phyloP scores from a whole-genome alignment of 345 rosid genomes.

The Garcia nutans region DNA sequence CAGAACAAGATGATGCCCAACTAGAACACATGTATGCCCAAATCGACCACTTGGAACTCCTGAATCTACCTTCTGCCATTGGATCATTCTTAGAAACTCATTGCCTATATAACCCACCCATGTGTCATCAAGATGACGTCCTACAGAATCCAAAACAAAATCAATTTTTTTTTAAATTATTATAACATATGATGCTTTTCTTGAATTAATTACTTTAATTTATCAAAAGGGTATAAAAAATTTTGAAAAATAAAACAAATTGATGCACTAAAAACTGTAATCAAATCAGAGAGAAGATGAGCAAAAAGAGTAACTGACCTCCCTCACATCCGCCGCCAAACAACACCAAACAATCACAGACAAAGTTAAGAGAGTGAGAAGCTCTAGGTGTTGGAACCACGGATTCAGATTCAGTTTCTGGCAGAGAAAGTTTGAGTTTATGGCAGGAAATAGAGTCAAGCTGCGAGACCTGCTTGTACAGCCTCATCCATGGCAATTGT shows the following conservation, averaged over 20 bases:
- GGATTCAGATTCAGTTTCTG: constrained; percentile 39
- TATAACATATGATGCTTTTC: too few species aligned
- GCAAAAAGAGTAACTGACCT: constrained; percentile 46
- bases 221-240: neutral
- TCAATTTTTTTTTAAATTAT: too few species aligned
- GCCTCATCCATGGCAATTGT: constrained; percentile 62
- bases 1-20: constrained; percentile 56
- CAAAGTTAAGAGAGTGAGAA: constrained; percentile 91
- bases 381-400: constrained; percentile 72
- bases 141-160: constrained; percentile 30
- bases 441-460: constrained; percentile 66
- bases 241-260: neutral
- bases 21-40: constrained; percentile 74
- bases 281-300: too few species aligned
- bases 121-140: constrained; percentile 95
- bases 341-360: constrained; percentile 75
- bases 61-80: constrained; percentile 66
- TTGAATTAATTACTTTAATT: too few species aligned
- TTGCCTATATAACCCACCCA: constrained; percentile 72
- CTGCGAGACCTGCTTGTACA: constrained; percentile 52
- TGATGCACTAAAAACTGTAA: neutral
- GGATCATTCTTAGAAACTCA: constrained; percentile 40
- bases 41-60: constrained; percentile 91
- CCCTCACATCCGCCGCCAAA: constrained; percentile 98
- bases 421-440: constrained; percentile 24